Base-by-base conservation (phyloP, 2,329 filamentous ascomycete species). In the Neonectria magnoliae region DNA sequence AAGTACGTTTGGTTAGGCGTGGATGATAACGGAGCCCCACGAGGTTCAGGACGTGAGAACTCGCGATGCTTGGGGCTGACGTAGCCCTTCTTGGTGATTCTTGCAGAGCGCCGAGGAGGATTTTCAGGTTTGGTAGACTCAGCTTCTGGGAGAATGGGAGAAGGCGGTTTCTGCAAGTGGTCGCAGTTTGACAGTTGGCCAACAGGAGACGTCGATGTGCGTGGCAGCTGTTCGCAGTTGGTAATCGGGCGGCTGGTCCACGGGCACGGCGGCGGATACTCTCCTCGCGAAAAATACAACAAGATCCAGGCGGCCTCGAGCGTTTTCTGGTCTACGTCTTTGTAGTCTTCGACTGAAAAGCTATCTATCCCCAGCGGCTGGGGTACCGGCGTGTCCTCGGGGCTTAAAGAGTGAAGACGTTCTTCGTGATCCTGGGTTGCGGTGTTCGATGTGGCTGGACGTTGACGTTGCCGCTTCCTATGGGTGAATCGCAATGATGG, bases 171-270 rank as follows among this genome's bases (percentile, higher is more conserved):
- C 2, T 14, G 25, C 20, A 31, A 27, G 13, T 11, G 53, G 5
- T 16, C 20, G 36, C 47, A 20, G 53, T 25, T n/a, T 20, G 36
- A 20, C 59, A 45, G 36, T 51, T 62, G 52, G 33, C 50, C 44
- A 25, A 13, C 59, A 38, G 16, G 27, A 10, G 10, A 2, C 36
- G 38, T 50, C 27, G 45, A 16, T 5, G 36, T 52, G 38, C 29
- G 10, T 13, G 53, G 38, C 33, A 29, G 27, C 59, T 57, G 52
- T 22, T n/a, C 3, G 42, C 33, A 16, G 22, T 27, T 14, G 9
- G 11, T 18, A 51, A 6, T 3, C 22, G 20, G n/a, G 45, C 29
- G 29, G 25, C 22, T 11, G 8, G 4, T 2, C n/a, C 22, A n/a
- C 13, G 20, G 13, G 29, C n/a, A 29, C 18, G 41, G 7, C n/a